Evolutionary conservation across 2,329 filamentous ascomycete genomes (phyloP), one percentile per base, ranked within the genome.

Genomic region (Penicillium hesseltinei): DNA sequence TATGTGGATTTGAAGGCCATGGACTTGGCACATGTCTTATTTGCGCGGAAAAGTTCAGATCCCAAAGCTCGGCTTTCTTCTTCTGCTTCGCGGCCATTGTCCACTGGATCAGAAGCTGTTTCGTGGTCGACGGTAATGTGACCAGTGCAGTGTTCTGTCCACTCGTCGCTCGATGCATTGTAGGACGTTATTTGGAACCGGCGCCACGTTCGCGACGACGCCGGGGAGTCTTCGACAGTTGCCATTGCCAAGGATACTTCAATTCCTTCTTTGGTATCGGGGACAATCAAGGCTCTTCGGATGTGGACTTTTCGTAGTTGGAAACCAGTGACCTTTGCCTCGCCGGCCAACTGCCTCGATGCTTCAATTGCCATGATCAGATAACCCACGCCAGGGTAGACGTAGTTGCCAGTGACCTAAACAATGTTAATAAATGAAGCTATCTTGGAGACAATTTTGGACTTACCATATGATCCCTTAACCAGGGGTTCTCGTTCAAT

Each of bases 141-240:
- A 1, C 73, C 74, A 38, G 61, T 63, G 56, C 73, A 74, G 56
- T 76, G 71, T 44, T 75, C 70, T 27, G 66, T 68, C 73, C 73
- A 75, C 13, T 67, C 59, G 21, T 70, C 62, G 10, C 62, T 65
- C 10, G 59, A 61, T 5, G 60, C 52, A 49, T 69, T 68, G 55
- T 70, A 72, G 2, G 71, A 74, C 51, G 60, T 65, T 21, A 73
- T 65, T 5, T 64, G 58, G 51, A 74, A 74, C n/a, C 62, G 63
- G 8, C 60, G 66, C 70, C 69, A 73, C 1, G 52, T 42, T 19
- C 57, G 61, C 8, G 64, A 63, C 10, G 61, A 54, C 4, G 62
- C 63, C 2, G 63, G 52, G 9, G 19, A 23, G 33, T 66, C 63
- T 23, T 71, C 67, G 25, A 63, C 54, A 15, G 53, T 62, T 10